These are phyloP conservation scores for Nadsonia fulvescens DNA, from an alignment of 805 yeast genomes.

Conservation along the genomic window DNA sequence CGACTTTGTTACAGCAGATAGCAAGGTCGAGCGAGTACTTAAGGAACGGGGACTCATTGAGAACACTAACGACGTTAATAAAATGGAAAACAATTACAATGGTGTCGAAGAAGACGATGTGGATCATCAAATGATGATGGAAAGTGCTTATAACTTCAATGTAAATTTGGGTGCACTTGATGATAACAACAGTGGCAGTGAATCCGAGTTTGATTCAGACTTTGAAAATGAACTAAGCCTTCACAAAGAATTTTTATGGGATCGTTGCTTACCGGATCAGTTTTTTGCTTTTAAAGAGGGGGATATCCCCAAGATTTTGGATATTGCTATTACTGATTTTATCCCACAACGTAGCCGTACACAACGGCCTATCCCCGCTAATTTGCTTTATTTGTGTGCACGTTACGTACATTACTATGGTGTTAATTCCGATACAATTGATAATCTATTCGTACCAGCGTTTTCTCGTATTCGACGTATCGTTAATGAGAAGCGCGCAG, in stretches of 20 bases:
- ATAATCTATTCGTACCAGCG: conserved; percentile 16
- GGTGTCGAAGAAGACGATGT: conserved; percentile 11
- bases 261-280: conserved; percentile 21
- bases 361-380: conserved; percentile 25
- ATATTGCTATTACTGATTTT: conserved; percentile 19
- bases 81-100: conserved; percentile 14
- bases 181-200: conserved; percentile 8
- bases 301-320: conserved; percentile 21
- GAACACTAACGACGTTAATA: conserved; percentile 10
- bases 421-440: conserved; percentile 17
- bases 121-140: conserved; percentile 12
- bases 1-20: conserved; percentile 37
- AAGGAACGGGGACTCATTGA: conserved; percentile 18
- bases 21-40: conserved; percentile 40
- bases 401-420: conserved; percentile 21
- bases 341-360: conserved; percentile 19
- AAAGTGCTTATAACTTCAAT: conserved; percentile 16
- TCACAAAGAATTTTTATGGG: conserved; percentile 16
- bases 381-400: conserved; percentile 22
- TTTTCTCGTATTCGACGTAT: conserved; percentile 18
- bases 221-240: conserved; percentile 6
- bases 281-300: conserved; percentile 22
- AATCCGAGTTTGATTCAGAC: conserved; percentile 8
- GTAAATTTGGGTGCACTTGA: conserved; percentile 12
- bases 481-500: conserved; percentile 18